phyloP scores from a whole-genome alignment of 345 rosid species.

The Eucalyptus virginea region DNA sequence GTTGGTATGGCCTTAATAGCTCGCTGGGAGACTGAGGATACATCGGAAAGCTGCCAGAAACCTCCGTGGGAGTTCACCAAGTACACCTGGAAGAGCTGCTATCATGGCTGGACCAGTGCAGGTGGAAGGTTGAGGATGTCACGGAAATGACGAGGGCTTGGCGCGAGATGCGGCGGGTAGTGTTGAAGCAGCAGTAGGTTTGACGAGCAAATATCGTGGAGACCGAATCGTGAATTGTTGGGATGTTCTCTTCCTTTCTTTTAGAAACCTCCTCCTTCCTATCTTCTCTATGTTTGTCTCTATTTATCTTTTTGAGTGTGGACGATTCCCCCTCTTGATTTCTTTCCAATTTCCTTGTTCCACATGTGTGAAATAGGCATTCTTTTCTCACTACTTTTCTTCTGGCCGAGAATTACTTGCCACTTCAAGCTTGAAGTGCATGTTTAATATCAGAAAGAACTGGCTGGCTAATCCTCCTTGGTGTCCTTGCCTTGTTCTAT shows the following conservation, averaged over 20 bases:
- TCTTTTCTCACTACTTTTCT: not conserved
- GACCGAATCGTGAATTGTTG: not conserved
- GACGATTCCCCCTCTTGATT: not conserved
- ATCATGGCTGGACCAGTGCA: not conserved
- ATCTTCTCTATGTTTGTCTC: not conserved
- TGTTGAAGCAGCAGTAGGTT: not conserved
- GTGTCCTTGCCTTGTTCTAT: not conserved
- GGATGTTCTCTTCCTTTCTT: not conserved
- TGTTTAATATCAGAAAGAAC: no score
- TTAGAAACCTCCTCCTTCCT: not conserved
- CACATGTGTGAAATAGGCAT: not conserved
- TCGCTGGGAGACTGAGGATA: not conserved
- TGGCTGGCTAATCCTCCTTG: not conserved
- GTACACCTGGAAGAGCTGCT: not conserved
- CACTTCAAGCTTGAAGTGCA: no score
- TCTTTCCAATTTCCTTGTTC: not conserved
- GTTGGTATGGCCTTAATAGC: not conserved
- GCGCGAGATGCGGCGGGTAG: not conserved
- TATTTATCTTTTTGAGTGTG: not conserved
- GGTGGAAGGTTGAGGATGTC: not conserved
- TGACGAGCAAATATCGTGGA: not conserved
- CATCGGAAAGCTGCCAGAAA: not conserved
- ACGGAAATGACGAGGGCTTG: not conserved
- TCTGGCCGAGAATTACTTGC: not conserved
- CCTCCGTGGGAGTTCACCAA: not conserved